Evolutionary conservation across 148 eudicot species (phyloP), one percentile per base, ranked within the genome.

Genomic region (Bassia scoparia): DNA sequence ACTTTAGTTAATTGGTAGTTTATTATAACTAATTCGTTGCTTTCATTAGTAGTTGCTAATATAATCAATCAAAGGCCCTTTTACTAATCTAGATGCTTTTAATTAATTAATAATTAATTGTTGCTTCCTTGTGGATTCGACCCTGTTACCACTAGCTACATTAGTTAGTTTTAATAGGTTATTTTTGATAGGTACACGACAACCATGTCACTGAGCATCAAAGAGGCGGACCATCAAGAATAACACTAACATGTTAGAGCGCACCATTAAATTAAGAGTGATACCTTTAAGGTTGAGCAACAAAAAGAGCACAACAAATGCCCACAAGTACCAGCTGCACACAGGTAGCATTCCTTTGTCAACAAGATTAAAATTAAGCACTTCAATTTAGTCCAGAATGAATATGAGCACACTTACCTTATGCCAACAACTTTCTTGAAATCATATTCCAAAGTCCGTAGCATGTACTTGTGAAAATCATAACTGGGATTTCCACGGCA

Each of bases 271-370:
- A 23, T 10, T 4, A 74, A 52, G 70, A 67, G 29, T 29, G 20
- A 17, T 86, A 94, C 98, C 98, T 83, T 78, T 72, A 18, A 94
- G 76, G 74, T 94, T 87, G 63, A 94, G 58, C 72, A 94, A 83
- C 89, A 94, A 80, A 84, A 94, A 94, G 61, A 94, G 23, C 52
- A 94, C 92, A 63, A 91, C 98, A 81, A 94, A 94, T 67, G 86
- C 84, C 98, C 98, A 94, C 84, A 94, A 83, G 81, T 83, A 89
- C 98, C 96, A 94, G 86, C 98, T 94, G 85, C 82, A 82, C 31
- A 76, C 68, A 69, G 35, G 72, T 67, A 74, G 30, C 26, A 67
- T 64, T 69, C 16, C 38, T 46, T 49, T 34, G 72, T 75, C 54
- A 59, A 49, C 23, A 31, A 52, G 33, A 7, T 18, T 30, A 2